phyloP scores from a whole-genome alignment of 768 basidiomycete genomes.

The Auricularia heimuer region DNA sequence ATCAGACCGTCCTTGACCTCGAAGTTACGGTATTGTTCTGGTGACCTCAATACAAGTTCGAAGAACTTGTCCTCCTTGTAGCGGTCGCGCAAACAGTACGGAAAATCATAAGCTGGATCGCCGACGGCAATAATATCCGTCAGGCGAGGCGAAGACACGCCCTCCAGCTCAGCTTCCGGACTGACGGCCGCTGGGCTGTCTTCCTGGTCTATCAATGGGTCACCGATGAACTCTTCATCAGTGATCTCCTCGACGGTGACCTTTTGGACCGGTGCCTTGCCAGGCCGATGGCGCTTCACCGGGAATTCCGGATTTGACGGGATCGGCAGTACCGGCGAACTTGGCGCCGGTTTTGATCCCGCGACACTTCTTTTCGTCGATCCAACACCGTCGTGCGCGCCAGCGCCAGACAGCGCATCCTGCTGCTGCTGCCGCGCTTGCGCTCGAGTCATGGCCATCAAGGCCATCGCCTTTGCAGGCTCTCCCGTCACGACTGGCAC shows the following conservation, averaged over 20 bases:
- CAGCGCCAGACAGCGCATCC: too few species aligned
- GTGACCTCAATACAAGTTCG: neutral
- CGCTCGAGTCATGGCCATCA: neutral
- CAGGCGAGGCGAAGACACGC: neutral
- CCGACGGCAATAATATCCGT: neutral
- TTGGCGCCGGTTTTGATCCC: neutral
- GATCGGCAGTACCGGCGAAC: neutral
- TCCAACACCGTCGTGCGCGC: neutral
- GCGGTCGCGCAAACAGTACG: conserved; percentile 5
- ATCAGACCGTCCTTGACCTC: conserved; percentile 1
- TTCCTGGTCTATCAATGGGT: neutral
- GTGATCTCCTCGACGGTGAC: neutral
- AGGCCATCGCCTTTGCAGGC: neutral
- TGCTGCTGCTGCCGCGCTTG: neutral
- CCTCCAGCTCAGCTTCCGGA: neutral
- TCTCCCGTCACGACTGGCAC: neutral
- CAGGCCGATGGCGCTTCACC: neutral
- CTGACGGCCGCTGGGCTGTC: too few species aligned
- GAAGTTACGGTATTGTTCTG: conserved; percentile 6
- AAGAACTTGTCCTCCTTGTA: conserved; percentile 5
- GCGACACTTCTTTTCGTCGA: neutral
- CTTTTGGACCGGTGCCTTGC: neutral
- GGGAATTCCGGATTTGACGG: neutral
- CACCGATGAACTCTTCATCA: neutral
- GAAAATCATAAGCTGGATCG: neutral